Percentiles rank a stretch among this genome's conserved stretches.
phyloP scores from a whole-genome alignment of 306 rosid species.

The Notholithocarpus densiflorus region DNA sequence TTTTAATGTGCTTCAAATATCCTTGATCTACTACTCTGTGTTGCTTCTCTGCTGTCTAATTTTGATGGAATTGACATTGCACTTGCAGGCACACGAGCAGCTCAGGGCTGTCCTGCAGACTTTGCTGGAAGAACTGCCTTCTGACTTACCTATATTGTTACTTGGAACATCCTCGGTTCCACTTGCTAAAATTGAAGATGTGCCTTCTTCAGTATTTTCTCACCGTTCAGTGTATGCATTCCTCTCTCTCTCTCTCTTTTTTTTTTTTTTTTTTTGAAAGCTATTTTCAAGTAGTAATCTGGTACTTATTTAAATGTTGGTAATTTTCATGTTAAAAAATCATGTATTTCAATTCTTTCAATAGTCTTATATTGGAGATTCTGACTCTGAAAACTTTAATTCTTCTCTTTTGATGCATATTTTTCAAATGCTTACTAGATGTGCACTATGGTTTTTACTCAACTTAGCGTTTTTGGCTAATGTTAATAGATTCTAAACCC shows the following conservation, averaged over 20 bases:
- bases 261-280: background rate
- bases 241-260: background rate
- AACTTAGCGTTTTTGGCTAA: too few species aligned
- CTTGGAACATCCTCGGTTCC: constrained; percentile 73
- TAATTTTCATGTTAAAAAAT: background rate
- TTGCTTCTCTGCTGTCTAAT: constrained; percentile 22
- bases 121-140: constrained; percentile 83
- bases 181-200: constrained; percentile 65
- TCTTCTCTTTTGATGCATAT: background rate
- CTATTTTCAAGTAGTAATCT: background rate
- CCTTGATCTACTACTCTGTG: background rate
- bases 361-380: background rate
- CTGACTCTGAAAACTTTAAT: background rate
- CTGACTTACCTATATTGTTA: constrained; percentile 76
- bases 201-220: constrained; percentile 63
- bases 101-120: constrained; percentile 88
- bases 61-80: constrained; percentile 33
- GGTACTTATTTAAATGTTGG: background rate
- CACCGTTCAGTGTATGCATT: constrained; percentile 59
- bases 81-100: constrained; percentile 94
- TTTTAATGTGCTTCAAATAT: background rate
- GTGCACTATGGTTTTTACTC: background rate
- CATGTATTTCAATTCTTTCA: background rate
- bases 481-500: background rate
- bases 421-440: background rate